Conservation (phyloP, 768 basidiomycete species). For the Roridomyces roridus region DNA sequence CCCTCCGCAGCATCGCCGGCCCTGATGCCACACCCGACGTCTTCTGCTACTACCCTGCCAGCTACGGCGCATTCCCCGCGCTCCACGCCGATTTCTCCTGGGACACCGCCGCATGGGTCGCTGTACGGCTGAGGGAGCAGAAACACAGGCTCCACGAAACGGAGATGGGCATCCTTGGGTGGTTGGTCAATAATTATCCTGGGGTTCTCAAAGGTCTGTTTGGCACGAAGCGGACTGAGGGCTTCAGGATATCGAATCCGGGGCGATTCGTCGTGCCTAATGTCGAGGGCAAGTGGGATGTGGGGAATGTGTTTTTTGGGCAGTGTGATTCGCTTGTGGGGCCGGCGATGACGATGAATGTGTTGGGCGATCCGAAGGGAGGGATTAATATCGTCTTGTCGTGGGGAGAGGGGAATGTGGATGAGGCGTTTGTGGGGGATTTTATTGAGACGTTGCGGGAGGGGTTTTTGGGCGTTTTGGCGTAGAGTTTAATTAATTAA, state of each 20-base stretch:
- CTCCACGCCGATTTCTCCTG: not conserved
- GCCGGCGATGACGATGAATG: slow-evolving; percentile 35
- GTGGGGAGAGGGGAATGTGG: slow-evolving; percentile 32
- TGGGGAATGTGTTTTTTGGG: too few relatives aligned
- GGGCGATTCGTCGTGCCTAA: slow-evolving; percentile 1
- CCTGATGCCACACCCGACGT: not conserved
- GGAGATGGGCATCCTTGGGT: not conserved
- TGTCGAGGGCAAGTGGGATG: too few relatives aligned
- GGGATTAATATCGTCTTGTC: slow-evolving; percentile 33
- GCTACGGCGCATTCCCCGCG: not conserved
- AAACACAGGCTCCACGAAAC: not conserved
- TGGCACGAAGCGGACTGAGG: not conserved
- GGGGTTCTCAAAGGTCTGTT: not conserved
- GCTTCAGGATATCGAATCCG: not conserved
- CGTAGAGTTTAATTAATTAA: too few relatives aligned
- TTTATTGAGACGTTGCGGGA: slow-evolving; percentile 28
- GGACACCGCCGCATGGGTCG: not conserved
- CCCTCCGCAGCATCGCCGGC: not conserved
- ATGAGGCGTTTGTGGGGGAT: slow-evolving; percentile 27
- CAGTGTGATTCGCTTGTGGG: slow-evolving; percentile 37
- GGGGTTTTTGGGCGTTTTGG: not conserved
- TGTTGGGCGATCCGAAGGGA: slow-evolving; percentile 32
- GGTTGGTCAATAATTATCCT: not conserved
- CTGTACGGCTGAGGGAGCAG: not conserved
- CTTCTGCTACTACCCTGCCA: not conserved